Evolutionary conservation across 345 rosid genomes (phyloP).

Genomic region (Sonneratia caseolaris): DNA sequence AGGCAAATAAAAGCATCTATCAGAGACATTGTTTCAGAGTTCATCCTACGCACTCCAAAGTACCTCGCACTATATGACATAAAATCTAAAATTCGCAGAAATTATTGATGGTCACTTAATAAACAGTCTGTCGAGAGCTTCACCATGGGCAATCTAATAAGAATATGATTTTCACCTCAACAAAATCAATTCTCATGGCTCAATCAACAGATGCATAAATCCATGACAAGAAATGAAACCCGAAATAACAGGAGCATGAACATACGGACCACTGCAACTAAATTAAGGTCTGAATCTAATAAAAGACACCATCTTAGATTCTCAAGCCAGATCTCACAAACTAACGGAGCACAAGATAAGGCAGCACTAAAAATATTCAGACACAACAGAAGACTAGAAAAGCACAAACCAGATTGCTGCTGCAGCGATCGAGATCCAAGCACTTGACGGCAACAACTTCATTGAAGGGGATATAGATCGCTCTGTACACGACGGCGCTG

Average conservation of each 20-base stretch:
- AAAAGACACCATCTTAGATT: not conserved
- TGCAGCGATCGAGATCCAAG: conserved; percentile 99
- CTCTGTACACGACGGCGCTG: conserved; percentile 81
- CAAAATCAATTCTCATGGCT: not conserved
- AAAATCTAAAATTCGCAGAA: not conserved
- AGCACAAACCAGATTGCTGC: conserved; percentile 62
- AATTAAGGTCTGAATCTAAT: not conserved
- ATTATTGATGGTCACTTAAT: not conserved
- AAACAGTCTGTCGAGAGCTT: not conserved
- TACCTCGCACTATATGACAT: not conserved
- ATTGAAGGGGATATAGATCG: conserved; percentile 82
- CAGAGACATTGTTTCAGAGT: not conserved
- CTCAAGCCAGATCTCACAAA: not conserved
- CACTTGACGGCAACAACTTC: conserved; percentile 85
- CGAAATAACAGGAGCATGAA: not conserved
- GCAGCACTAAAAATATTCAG: conserved; percentile 1
- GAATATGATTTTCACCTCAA: not conserved
- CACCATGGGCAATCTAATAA: not conserved
- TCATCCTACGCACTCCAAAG: not conserved
- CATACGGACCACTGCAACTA: not conserved
- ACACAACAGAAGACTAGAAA: conserved; percentile 10
- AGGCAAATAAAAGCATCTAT: not conserved
- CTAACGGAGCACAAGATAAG: not conserved
- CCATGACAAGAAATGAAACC: not conserved
- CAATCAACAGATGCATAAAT: not conserved